A percentile compares a stretch with the other conserved stretches of the same genome.
These are phyloP conservation scores for Arthrobotrys megalospora DNA, from an alignment of 2,329 filamentous ascomycete species.

Conservation along the genomic window DNA sequence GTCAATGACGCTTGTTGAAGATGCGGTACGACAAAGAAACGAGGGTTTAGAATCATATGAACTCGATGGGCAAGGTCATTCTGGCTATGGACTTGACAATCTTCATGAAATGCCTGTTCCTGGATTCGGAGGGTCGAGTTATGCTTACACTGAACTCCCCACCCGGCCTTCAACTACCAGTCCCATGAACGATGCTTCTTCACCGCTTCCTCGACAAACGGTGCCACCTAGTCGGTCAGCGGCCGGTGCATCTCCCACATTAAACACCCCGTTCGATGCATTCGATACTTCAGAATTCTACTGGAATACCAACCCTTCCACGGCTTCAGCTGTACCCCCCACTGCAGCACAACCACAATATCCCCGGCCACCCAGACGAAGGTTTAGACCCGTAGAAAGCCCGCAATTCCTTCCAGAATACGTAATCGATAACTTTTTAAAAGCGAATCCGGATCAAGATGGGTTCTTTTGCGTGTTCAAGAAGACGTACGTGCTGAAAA, in stretches of 20 bases:
- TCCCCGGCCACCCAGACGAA: background rate
- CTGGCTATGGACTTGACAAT: background rate
- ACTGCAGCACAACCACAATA: background rate
- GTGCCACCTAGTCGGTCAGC: background rate
- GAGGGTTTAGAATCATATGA: background rate
- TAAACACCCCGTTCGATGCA: constrained; percentile 2
- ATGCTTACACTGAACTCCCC: constrained; percentile 18
- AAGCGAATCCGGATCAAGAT: constrained; percentile 19
- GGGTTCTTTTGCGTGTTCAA: constrained; percentile 41
- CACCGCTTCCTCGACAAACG: background rate
- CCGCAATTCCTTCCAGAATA: constrained; percentile 30
- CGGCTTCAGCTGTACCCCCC: background rate
- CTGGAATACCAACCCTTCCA: background rate
- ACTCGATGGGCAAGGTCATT: background rate
- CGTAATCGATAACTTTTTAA: constrained; percentile 38
- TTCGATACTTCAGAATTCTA: constrained; percentile 1
- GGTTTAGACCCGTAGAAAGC: constrained; percentile 26
- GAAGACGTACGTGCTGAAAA: constrained; percentile 27
- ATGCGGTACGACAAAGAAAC: constrained; percentile 24
- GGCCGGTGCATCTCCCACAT: background rate
- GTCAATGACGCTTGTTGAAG: constrained; percentile 24
- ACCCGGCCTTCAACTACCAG: background rate
- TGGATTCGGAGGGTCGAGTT: background rate
- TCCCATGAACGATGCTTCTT: background rate
- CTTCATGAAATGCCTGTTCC: constrained; percentile 6